phyloP scores from a whole-genome alignment of 495 filamentous ascomycete species.

The Penicillium diatomitis region DNA sequence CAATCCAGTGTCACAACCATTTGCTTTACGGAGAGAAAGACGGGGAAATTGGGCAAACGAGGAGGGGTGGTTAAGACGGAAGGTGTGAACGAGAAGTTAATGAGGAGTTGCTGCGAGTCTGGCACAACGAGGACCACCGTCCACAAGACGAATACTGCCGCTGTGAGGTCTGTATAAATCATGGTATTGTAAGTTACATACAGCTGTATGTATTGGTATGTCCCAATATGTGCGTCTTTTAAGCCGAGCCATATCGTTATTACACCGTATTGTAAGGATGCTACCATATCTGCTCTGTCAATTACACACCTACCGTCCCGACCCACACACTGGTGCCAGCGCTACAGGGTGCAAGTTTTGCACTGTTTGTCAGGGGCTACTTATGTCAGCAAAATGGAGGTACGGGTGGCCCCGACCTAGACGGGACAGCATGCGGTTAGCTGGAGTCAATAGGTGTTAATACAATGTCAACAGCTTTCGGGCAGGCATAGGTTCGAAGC shows the following conservation, averaged over 20 bases:
- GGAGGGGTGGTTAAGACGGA: constrained; percentile 5
- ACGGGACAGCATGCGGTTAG: constrained; percentile 2
- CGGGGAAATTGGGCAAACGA: constrained; percentile 12
- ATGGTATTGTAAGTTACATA: too few species aligned
- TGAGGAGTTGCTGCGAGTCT: constrained; percentile 9
- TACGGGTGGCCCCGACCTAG: too few species aligned
- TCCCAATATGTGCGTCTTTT: too few species aligned
- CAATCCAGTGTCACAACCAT: constrained; percentile 34
- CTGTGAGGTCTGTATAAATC: too few species aligned
- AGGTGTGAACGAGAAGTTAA: constrained; percentile 14
- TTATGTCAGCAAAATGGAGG: constrained; percentile 12
- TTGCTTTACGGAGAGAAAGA: constrained; percentile 36
- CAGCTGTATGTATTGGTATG: too few species aligned
- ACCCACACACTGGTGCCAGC: too few species aligned
- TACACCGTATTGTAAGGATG: too few species aligned
- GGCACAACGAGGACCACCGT: constrained; percentile 4
- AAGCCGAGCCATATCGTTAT: too few species aligned
- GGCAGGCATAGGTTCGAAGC: not conserved
- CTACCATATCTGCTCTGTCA: too few species aligned
- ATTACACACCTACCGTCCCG: too few species aligned
- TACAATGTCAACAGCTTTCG: constrained; percentile 7
- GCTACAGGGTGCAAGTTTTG: constrained; percentile 3
- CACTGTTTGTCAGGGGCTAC: constrained; percentile 5
- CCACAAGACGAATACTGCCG: too few species aligned
- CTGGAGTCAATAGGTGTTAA: constrained; percentile 9